Percentiles rank a stretch among this genome's conserved stretches.
These are phyloP conservation scores for Phytophthora sojae DNA, from an alignment of 352 stramenopile genomes.

Conservation along the genomic window DNA sequence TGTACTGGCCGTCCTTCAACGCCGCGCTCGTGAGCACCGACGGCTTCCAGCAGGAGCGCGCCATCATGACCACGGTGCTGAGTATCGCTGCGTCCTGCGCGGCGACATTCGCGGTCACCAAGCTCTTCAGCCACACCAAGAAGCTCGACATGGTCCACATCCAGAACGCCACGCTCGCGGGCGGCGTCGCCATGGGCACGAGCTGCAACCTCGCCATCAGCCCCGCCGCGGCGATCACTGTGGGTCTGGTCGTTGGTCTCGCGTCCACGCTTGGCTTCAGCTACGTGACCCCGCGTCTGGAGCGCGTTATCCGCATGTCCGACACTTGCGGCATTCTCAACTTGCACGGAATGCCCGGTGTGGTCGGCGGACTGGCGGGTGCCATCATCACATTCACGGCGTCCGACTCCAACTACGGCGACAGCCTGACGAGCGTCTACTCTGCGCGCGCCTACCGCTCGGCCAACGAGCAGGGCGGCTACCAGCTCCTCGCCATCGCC, in stretches of 20 bases:
- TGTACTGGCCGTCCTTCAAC: slow-evolving; percentile 92
- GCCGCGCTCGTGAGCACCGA: slow-evolving; percentile 62
- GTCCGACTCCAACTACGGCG: slow-evolving; percentile 60
- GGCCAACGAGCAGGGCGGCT: slow-evolving; percentile 52
- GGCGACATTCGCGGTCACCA: slow-evolving; percentile 61
- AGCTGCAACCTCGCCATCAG: slow-evolving; percentile 77
- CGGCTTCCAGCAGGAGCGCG: slow-evolving; percentile 73
- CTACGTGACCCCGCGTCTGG: slow-evolving; percentile 52
- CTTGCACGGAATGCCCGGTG: slow-evolving; percentile 79
- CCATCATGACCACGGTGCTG: slow-evolving; percentile 82
- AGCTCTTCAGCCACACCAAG: slow-evolving; percentile 52
- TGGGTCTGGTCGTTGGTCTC: slow-evolving; percentile 61
- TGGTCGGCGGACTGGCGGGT: slow-evolving; percentile 67
- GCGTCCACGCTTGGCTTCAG: slow-evolving; percentile 57
- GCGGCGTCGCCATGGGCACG: slow-evolving; percentile 83
- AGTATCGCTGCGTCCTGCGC: slow-evolving; percentile 70
- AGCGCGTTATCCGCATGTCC: slow-evolving; percentile 50
- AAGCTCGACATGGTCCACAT: slow-evolving; percentile 89
- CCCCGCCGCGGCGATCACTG: slow-evolving; percentile 57
- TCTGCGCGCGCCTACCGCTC: slow-evolving; percentile 52
- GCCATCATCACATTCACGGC: slow-evolving; percentile 61
- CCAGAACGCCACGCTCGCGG: slow-evolving; percentile 86
- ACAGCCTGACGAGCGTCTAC: slow-evolving; percentile 57
- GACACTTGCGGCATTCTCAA: slow-evolving; percentile 78
- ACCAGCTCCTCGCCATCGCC: slow-evolving; percentile 67